phyloP scores from a whole-genome alignment of 2,329 filamentous ascomycete species.

The Cytospora piceae region DNA sequence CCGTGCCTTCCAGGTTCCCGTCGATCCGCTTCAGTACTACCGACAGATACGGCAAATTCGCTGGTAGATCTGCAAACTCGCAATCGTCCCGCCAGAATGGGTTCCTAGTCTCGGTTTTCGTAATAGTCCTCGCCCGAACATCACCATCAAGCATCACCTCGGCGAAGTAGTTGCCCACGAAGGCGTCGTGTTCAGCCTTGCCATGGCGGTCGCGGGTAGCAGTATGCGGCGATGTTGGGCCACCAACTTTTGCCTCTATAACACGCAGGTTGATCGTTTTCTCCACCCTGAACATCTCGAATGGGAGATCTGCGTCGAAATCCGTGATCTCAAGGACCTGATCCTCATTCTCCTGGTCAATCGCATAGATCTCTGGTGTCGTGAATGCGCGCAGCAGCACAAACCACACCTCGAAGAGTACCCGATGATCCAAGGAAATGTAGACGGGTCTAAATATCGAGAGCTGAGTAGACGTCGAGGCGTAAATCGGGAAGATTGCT shows the following conservation, averaged over 20 bases:
- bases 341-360: slow-evolving; percentile 50
- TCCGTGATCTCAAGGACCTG: slow-evolving; percentile 49
- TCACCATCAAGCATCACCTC: slow-evolving; percentile 82
- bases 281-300: slow-evolving; percentile 63
- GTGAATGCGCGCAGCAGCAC: slow-evolving; percentile 89
- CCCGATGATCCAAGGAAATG: slow-evolving; percentile 80
- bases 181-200: slow-evolving; percentile 47
- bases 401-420: slow-evolving; percentile 98
- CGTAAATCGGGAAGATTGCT: slow-evolving; percentile 93
- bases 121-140: slow-evolving; percentile 74
- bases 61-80: slow-evolving; percentile 74
- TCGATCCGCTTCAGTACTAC: slow-evolving; percentile 72
- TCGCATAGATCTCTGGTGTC: slow-evolving; percentile 84
- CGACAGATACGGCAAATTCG: slow-evolving; percentile 69
- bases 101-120: slow-evolving; percentile 70
- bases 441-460: slow-evolving; percentile 87
- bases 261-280: slow-evolving; percentile 63
- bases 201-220: slow-evolving; percentile 39
- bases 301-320: slow-evolving; percentile 45
- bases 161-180: slow-evolving; percentile 72
- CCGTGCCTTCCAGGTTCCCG: slow-evolving; percentile 51
- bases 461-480: slow-evolving; percentile 71
- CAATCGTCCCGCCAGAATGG: slow-evolving; percentile 85
- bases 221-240: slow-evolving; percentile 36
- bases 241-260: slow-evolving; percentile 65